Evolutionary conservation across 441 rosid species (phyloP).

Genomic region (Corymbia calophylla): DNA sequence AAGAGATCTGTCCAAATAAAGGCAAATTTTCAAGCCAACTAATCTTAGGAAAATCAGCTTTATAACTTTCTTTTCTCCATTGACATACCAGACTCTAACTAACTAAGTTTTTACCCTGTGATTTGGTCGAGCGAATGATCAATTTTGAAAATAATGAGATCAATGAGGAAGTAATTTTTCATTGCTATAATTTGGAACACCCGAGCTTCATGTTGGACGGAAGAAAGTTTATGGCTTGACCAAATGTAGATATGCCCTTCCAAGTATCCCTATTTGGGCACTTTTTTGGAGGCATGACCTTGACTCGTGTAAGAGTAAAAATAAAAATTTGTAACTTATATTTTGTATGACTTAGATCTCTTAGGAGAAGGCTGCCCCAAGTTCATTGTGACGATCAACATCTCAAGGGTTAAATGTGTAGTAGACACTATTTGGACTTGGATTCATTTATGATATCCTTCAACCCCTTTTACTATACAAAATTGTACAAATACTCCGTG

Average conservation of each 20-base stretch:
- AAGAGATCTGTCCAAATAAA: not conserved
- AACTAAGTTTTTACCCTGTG: not conserved
- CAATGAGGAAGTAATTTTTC: not conserved
- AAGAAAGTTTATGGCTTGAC: not conserved
- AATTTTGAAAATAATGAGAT: not conserved
- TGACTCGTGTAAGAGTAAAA: not conserved
- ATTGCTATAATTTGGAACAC: not conserved
- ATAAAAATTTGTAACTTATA: not conserved
- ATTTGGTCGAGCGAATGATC: not conserved
- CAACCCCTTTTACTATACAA: not conserved
- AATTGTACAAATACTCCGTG: not conserved
- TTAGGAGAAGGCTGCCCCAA: not conserved
- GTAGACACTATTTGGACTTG: not conserved
- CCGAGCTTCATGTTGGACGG: not conserved
- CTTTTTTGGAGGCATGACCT: not conserved
- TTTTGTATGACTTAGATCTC: not conserved
- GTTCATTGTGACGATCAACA: not conserved
- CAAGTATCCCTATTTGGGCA: not conserved
- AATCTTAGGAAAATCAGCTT: not conserved
- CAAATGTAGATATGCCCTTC: not conserved
- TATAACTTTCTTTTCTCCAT: not conserved
- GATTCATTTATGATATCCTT: not conserved
- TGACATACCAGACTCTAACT: accelerated
- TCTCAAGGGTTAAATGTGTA: not conserved
- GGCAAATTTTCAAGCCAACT: not conserved